Base-by-base conservation (phyloP, 257 asterid species). In the Penstemon davidsonii region DNA sequence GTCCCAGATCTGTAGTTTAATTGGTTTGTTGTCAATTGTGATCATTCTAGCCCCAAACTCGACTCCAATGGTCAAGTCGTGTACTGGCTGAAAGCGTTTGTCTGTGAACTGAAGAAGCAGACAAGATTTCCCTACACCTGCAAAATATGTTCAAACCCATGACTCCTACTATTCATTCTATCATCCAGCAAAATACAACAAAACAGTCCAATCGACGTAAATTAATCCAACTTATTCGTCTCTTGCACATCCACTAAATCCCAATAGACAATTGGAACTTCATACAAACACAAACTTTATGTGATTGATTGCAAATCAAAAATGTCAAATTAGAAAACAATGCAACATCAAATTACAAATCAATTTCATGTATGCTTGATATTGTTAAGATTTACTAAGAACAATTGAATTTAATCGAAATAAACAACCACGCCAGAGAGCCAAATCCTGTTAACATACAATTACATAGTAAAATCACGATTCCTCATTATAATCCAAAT, bases 101-200 rank as follows among this genome's bases (percentile, higher is more conserved):
- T 87, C 95, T 0, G 95, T 89, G 79, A 89, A 87, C 83, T 87
- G 97, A 83, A 87, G 77, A 56, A 90, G 91, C 70, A 90, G 94
- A 66, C 97, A 90, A 69, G 97, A 90, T 75, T 90, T 90, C 42
- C 97, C 97, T 70, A 90, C 96, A 47, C 97, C 97, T 88, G 76
- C 60, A 62, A 71, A 59, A 71, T 44, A 44, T 50, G 19, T 25
- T 52, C 55, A 41, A 45, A 52, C 1, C 39, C 52, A 53, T 69
- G 25, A 60, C 41, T n/a, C 33, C 33, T 47, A 8, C 5, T 33
- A n/a, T 0, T 15, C 33, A 3, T 2, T 40, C 52, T 52, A 5
- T 46, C 6, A 44, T 11, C 41, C 68, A 43, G 51, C 10, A 9
- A 46, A 46, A 9, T 1, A 7, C 10, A 25, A 25, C 33, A 25